Conservation (phyloP, 1,284 basidiomycete species). For the Irpex sp. region DNA sequence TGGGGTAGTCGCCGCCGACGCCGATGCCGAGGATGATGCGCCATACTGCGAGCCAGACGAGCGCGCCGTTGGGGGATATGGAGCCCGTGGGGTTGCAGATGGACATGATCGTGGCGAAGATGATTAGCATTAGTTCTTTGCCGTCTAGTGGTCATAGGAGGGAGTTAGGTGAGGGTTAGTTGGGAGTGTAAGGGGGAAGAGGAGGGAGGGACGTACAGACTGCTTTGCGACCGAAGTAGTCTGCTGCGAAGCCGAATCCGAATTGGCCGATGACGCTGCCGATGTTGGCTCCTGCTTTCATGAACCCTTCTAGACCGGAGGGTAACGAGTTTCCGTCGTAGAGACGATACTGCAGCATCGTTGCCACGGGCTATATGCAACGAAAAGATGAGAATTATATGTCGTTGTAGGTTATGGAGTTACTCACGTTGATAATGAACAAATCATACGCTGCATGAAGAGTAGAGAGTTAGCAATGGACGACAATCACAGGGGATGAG, state of each 20-base stretch:
- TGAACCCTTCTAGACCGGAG: conserved; percentile 53
- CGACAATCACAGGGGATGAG: neutral
- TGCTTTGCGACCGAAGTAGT: conserved; percentile 63
- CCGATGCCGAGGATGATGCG: conserved; percentile 73
- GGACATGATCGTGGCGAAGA: conserved; percentile 63
- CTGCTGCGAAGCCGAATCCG: conserved; percentile 65
- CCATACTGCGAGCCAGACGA: conserved; percentile 63
- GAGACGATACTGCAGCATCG: conserved; percentile 73
- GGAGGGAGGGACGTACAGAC: conserved; percentile 42
- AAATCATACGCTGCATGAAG: conserved; percentile 59
- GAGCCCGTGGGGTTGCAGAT: conserved; percentile 45
- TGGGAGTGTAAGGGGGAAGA: neutral
- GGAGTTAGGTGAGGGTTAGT: neutral
- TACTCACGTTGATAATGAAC: conserved; percentile 71
- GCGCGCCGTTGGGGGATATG: conserved; percentile 40
- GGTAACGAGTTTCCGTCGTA: conserved; percentile 55
- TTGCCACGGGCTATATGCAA: conserved; percentile 55
- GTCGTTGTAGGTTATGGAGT: neutral
- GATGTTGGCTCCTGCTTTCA: conserved; percentile 72
- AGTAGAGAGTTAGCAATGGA: neutral
- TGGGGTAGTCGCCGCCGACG: conserved; percentile 83
- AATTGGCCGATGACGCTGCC: conserved; percentile 77
- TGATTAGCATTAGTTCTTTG: conserved; percentile 79
- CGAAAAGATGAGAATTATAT: neutral
- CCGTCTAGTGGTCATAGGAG: conserved; percentile 45